Base-by-base conservation (phyloP, 2,329 filamentous ascomycete genomes). In the Exophiala mesophila region DNA sequence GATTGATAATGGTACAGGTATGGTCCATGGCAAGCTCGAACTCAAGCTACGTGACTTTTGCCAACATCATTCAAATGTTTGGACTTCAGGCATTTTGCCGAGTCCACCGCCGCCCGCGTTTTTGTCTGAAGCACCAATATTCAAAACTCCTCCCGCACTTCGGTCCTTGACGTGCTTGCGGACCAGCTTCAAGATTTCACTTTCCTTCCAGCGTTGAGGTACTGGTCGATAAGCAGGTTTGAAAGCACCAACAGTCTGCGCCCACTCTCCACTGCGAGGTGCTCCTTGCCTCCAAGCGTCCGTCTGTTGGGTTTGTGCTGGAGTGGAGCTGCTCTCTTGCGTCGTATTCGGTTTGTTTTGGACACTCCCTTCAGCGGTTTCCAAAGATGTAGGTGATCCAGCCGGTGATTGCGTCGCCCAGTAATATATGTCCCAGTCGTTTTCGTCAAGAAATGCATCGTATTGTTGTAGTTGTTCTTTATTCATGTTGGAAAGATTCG, bases 341-440 rank as follows among this genome's bases (percentile, higher is more conserved):
- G 45, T 43, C n/a, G 47, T 39, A 30, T 21, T 42, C 20, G 36
- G 45, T 8, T 31, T 45, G 15, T 52, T 37, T 17, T 36, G 40
- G 3, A 40, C 66, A 18, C 65, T 68, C 19, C 75, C 72, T 53
- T 79, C 75, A 4, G 74, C 72, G 34, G 72, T 72, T 44, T 78
- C 71, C 39, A 71, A 64, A 23, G 78, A 74, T n/a, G 76, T 76
- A 1, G 73, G 69, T 3, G 76, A 68, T 9, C 46, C 57, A 19
- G 64, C 60, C 1, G 82, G 74, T 56, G 88, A 81, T 66, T 98
- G 92, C 12, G 92, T 98, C 3, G 86, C 88, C 92, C 92, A 98
- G 75, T 98, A 98, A 74, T 98, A 98, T 49, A 98, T 96, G 64
- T 98, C 92, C 92, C 92, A 98, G 71, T 98, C 92, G 67, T 98